Evolutionary conservation across 2,329 filamentous ascomycete genomes (phyloP).

Genomic region (Ilyonectria sp.): DNA sequence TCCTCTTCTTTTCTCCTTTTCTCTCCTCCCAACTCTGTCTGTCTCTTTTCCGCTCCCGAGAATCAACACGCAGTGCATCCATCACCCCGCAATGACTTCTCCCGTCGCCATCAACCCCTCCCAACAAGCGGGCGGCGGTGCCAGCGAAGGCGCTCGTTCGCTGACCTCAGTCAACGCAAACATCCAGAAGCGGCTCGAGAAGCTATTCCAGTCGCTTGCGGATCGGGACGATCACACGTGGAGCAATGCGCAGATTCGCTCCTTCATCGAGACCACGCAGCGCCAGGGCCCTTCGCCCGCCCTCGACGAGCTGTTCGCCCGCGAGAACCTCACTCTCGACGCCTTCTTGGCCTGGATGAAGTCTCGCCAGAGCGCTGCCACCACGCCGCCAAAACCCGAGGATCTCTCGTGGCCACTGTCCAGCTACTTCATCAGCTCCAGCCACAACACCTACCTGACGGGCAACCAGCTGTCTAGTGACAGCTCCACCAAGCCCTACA

Average conservation of each 20-base stretch:
- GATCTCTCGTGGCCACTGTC: constrained; percentile 84
- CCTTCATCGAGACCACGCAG: constrained; percentile 65
- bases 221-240: constrained; percentile 58
- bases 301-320: constrained; percentile 45
- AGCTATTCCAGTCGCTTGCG: constrained; percentile 63
- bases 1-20: neutral
- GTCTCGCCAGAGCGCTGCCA: constrained; percentile 61
- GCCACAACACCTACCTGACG: constrained; percentile 94
- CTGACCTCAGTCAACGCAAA: constrained; percentile 60
- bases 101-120: constrained; percentile 44
- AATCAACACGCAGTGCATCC: neutral
- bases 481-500: constrained; percentile 91
- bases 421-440: constrained; percentile 94
- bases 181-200: constrained; percentile 60
- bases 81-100: constrained; percentile 33
- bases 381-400: constrained; percentile 57
- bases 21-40: neutral
- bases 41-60: neutral
- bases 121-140: constrained; percentile 65
- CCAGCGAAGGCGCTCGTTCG: constrained; percentile 57
- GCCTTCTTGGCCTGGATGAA: constrained; percentile 71
- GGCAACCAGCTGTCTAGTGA: constrained; percentile 90
- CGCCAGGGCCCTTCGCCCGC: constrained; percentile 54
- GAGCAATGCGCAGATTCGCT: constrained; percentile 60
- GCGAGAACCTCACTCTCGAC: constrained; percentile 60